Evolutionary conservation across 2,329 filamentous ascomycete species (phyloP), one percentile per base, ranked within the genome.

Genomic region (Calonectria ilicicola): DNA sequence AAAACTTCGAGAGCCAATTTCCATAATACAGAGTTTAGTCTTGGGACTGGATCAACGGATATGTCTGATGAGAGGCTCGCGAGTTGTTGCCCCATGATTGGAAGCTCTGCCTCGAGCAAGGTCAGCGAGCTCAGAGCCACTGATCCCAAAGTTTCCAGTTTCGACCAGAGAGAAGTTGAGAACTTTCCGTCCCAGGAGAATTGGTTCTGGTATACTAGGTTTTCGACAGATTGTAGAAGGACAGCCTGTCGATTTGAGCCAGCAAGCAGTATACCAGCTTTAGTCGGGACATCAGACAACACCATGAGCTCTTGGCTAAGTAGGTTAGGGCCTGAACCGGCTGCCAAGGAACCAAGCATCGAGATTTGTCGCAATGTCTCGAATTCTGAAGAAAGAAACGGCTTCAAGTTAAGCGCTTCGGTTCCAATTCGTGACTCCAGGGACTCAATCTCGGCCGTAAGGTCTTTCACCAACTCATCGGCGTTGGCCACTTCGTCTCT

Each of bases 21-120:
- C 79, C 83, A 84, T 19, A 93, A 82, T 8, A 89, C 78, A 14
- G 83, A 77, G 72, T 87, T 87, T 21, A 93, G 84, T 49, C 87
- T 84, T 14, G 80, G 77, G 4, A 90, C 76, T 2, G 90, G 87
- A 76, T 91, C 87, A 17, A 84, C 81, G 4, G 86, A 82, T 49
- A 93, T 82, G 29, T 89, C 83, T 38, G 83, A 79, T 67, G 87
- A 88, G 71, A 90, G 86, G 42, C 83, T 80, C 60, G 88, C 83
- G 29, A 93, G 77, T 69, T 91, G 88, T 53, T 87, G 86, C 12
- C 90, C 90, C 72, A 94, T 84, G 3, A 89, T 85, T 10, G 91
- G 91, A 63, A 94, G 83, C 79, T 95, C 93, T 1, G 87, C 85
- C 81, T 94, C 91, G 0, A 95, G 85, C 21, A 93, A 86, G 53